Evolutionary conservation across 2,329 filamentous ascomycete species (phyloP).

Genomic region (Xylaria polymorpha): DNA sequence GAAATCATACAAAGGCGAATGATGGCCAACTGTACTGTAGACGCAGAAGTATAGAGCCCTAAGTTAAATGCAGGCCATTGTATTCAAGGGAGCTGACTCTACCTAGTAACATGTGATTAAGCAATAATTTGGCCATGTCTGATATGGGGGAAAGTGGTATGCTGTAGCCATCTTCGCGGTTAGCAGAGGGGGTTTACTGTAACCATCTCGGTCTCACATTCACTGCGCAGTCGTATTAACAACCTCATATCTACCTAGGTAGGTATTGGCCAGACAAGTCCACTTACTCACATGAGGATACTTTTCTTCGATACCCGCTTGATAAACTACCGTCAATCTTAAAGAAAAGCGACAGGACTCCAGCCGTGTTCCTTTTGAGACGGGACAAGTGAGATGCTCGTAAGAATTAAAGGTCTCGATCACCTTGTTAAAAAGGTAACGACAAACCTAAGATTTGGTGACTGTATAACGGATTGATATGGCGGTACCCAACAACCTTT

Average conservation of each 20-base stretch:
- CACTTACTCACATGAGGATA: constrained; percentile 1
- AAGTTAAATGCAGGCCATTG: neutral
- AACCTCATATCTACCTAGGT: constrained; percentile 2
- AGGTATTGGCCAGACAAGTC: neutral
- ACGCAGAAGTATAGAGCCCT: neutral
- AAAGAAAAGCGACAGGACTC: neutral
- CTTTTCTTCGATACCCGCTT: neutral
- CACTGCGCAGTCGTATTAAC: neutral
- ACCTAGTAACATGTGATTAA: neutral
- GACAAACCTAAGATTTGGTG: neutral
- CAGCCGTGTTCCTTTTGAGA: neutral
- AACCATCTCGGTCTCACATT: neutral
- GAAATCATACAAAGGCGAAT: neutral
- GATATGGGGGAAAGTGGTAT: neutral
- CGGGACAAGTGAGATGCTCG: neutral
- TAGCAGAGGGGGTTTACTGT: neutral
- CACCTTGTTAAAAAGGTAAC: neutral
- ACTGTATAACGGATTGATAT: neutral
- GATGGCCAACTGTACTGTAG: neutral
- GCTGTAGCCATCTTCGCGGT: neutral
- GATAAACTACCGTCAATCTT: neutral
- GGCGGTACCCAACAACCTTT: neutral
- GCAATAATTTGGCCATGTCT: neutral
- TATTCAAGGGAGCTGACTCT: neutral
- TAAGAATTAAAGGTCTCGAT: neutral